Evolutionary conservation across 2,329 filamentous ascomycete species (phyloP).

Genomic region (Stachybotrys chartarum): DNA sequence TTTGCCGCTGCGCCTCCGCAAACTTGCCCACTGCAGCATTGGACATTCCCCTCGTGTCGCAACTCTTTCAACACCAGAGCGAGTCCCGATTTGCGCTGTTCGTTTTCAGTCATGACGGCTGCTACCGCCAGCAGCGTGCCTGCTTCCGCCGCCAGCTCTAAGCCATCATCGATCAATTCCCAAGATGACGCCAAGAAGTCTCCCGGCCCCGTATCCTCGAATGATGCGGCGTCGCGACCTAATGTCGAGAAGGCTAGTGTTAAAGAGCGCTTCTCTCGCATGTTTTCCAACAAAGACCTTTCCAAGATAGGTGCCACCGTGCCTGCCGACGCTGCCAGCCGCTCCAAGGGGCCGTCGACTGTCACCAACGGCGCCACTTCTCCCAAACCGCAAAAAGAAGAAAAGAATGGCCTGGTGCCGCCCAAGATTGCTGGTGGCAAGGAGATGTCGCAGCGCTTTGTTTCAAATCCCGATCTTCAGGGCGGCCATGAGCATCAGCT

Average conservation of each 20-base stretch:
- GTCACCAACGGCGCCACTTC: slow-evolving; percentile 26
- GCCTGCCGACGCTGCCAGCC: slow-evolving; percentile 23
- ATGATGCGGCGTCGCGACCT: slow-evolving; percentile 21
- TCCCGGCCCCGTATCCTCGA: slow-evolving; percentile 20
- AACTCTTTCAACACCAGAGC: not conserved
- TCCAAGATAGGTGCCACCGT: slow-evolving; percentile 22
- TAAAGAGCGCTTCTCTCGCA: slow-evolving; percentile 57
- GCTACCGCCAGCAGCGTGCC: slow-evolving; percentile 23
- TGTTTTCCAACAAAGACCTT: slow-evolving; percentile 55
- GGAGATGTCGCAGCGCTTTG: slow-evolving; percentile 43
- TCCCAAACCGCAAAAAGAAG: slow-evolving; percentile 34
- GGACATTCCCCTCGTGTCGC: not conserved
- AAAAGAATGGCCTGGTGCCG: slow-evolving; percentile 23
- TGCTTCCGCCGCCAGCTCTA: slow-evolving; percentile 37
- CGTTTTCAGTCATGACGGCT: slow-evolving; percentile 23
- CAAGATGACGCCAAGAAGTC: slow-evolving; percentile 34
- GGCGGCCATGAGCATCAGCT: slow-evolving; percentile 82
- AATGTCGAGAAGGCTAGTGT: slow-evolving; percentile 50
- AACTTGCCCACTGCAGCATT: not conserved
- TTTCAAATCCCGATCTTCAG: slow-evolving; percentile 40
- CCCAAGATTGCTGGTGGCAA: slow-evolving; percentile 19
- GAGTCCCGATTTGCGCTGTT: not conserved
- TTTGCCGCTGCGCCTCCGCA: not conserved
- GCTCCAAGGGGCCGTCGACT: slow-evolving; percentile 25
- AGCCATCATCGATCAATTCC: slow-evolving; percentile 43